Conservation (phyloP, 2,329 filamentous ascomycete species). For the Trichoderma sp. region DNA sequence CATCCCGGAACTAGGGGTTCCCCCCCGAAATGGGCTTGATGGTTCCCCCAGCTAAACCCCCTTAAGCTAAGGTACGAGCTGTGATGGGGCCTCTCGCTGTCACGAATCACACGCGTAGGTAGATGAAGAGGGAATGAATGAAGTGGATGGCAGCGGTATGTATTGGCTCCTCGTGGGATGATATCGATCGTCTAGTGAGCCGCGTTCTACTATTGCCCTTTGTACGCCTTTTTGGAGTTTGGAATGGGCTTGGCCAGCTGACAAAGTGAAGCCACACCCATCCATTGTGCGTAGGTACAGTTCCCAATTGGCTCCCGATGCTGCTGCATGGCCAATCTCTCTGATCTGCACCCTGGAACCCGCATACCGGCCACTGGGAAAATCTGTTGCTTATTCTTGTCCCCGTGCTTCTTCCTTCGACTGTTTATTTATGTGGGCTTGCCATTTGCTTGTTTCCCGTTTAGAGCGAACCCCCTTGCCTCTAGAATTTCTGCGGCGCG, state of each 20-base stretch:
- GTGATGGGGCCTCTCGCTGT: too few species aligned
- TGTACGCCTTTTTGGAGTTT: too few species aligned
- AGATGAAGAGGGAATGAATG: conserved; percentile 6
- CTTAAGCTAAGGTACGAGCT: conserved; percentile 1
- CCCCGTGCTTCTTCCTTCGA: background rate
- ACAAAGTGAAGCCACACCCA: too few species aligned
- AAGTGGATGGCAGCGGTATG: background rate
- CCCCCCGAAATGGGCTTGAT: conserved; percentile 5
- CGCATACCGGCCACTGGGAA: background rate
- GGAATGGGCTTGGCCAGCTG: too few species aligned
- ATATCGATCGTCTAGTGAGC: background rate
- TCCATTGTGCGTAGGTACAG: too few species aligned
- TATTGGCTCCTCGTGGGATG: too few species aligned
- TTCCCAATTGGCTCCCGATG: too few species aligned
- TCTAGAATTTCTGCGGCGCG: conserved; percentile 20
- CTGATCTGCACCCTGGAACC: background rate
- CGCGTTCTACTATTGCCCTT: too few species aligned
- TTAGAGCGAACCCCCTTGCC: conserved; percentile 10
- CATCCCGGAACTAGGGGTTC: background rate
- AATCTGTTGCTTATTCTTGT: background rate
- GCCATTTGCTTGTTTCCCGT: conserved; percentile 2
- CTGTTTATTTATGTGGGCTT: conserved; percentile 6
- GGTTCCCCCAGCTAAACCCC: conserved; percentile 7
- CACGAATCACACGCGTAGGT: background rate
- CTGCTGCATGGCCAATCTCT: background rate